Evolutionary conservation across 108 stramenopile genomes (phyloP).

Genomic region (Pseudonitzschia multiseries): DNA sequence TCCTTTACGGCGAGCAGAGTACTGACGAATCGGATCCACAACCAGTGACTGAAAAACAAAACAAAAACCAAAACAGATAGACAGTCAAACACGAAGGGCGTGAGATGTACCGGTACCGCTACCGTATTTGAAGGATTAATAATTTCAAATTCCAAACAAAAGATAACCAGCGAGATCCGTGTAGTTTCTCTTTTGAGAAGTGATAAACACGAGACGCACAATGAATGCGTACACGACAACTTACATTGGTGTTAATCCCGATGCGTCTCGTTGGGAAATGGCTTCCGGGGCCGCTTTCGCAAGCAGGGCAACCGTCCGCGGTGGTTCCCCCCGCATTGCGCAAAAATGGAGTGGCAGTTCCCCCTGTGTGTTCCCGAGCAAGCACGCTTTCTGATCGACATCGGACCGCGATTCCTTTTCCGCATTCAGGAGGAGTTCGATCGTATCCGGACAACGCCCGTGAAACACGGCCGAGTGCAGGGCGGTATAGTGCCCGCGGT

Average conservation of each 20-base stretch:
- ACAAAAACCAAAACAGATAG: too few relatives aligned
- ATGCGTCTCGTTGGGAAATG: conserved; percentile 55
- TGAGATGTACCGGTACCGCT: not conserved
- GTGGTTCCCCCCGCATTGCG: conserved; percentile 73
- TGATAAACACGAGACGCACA: not conserved
- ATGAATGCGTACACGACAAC: too few relatives aligned
- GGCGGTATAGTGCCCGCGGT: conserved; percentile 68
- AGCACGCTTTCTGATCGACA: conserved; percentile 32
- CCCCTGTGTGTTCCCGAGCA: conserved; percentile 68
- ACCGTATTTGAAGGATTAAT: too few relatives aligned
- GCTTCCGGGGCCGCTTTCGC: conserved; percentile 65
- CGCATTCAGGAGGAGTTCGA: conserved; percentile 56
- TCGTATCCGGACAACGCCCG: conserved; percentile 68
- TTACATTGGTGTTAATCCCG: conserved; percentile 64
- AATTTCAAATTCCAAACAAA: not conserved
- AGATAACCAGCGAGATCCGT: not conserved
- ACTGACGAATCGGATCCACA: conserved; percentile 75
- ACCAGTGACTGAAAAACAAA: conserved; percentile 62
- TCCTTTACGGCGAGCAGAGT: conserved; percentile 56
- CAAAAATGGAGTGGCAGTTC: conserved; percentile 81
- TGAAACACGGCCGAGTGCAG: conserved; percentile 81
- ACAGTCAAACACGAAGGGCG: not conserved
- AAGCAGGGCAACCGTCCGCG: conserved; percentile 53
- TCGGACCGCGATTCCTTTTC: conserved; percentile 34
- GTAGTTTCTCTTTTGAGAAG: not conserved